A percentile compares a stretch with the other conserved stretches of the same genome.
phyloP scores from a whole-genome alignment of 1,139 yeast genomes.

The Yamadazyma atlantica region DNA sequence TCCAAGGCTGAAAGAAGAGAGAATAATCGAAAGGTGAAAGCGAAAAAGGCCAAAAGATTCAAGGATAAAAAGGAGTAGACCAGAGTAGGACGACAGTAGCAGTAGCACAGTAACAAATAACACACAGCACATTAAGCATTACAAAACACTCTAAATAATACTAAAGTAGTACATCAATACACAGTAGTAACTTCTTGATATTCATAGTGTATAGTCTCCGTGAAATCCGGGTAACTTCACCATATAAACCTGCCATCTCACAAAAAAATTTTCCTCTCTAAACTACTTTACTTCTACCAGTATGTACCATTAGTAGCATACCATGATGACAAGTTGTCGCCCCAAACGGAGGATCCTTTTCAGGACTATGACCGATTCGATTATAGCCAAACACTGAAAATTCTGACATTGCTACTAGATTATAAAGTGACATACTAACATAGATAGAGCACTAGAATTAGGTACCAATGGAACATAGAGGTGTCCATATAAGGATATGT shows the following conservation, averaged over 20 bases:
- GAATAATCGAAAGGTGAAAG: conserved; percentile 59
- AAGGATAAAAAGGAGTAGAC: conserved; percentile 7
- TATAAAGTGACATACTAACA: no score
- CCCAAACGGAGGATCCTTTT: conserved; percentile 59
- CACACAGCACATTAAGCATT: no score
- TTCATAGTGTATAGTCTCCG: background rate
- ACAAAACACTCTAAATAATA: no score
- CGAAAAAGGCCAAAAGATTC: conserved; percentile 21
- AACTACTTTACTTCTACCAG: background rate
- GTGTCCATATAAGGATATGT: no score
- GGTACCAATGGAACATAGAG: no score
- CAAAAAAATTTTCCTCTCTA: background rate
- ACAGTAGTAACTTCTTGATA: no score
- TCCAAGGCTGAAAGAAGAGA: conserved; percentile 74
- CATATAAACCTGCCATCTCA: background rate
- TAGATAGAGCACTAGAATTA: no score
- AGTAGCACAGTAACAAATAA: no score
- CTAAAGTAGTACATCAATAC: no score
- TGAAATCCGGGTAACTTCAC: conserved; percentile 3
- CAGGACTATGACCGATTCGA: conserved; percentile 61
- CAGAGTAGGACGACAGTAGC: no score
- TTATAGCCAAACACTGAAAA: conserved; percentile 56
- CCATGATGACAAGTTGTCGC: conserved; percentile 54
- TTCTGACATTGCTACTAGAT: conserved; percentile 44
- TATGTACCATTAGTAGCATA: conserved; percentile 5